Evolutionary conservation across 129 eudicot genomes (phyloP), one percentile per base, ranked within the genome.

Genomic region (Cynara cardunculus): DNA sequence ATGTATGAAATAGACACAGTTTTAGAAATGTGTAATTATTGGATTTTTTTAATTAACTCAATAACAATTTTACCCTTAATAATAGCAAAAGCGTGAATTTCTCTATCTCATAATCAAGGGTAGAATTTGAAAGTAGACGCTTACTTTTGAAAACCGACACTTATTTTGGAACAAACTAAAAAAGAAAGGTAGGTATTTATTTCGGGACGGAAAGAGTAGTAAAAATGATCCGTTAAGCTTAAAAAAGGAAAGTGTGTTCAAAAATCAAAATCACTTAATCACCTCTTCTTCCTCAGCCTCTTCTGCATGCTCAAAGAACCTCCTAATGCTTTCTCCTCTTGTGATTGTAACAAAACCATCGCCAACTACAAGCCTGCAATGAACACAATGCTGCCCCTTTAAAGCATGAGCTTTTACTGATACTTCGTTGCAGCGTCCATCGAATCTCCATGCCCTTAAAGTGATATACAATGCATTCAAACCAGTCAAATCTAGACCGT

Each of bases 271-370:
- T 11, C 22, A 56, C 14, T 31, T 74, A 53, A 82, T 22, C 72
- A 91, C 99, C 97, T 92, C 99, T 85, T 96, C 99, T 88, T 96
- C 99, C 81, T 96, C 99, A 21, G 89, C 93, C 84, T 92, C 98
- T 85, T 96, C 99, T 16, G 99, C 99, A 84, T 92, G 98, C 85
- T 92, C 98, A 87, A 96, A 96, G 83, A 96, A 96, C 79, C 91
- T 91, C 75, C 87, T 84, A 72, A 92, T 91, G 83, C 91, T 87
- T 87, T 90, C 95, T 59, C 98, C 99, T 79, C 88, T 87, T 34
- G 93, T 83, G 25, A 96, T 92, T 61, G 93, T 87, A 69, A 96
- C 98, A 89, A 86, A 92, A 75, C 98, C 97, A 84, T 92, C 95
- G 83, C 97, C 98, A 44, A 92, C 95, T 53, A 89, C 89, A 84